Evolutionary conservation across 2,329 filamentous ascomycete species (phyloP).

Genomic region (Fusarium euwallaceae): DNA sequence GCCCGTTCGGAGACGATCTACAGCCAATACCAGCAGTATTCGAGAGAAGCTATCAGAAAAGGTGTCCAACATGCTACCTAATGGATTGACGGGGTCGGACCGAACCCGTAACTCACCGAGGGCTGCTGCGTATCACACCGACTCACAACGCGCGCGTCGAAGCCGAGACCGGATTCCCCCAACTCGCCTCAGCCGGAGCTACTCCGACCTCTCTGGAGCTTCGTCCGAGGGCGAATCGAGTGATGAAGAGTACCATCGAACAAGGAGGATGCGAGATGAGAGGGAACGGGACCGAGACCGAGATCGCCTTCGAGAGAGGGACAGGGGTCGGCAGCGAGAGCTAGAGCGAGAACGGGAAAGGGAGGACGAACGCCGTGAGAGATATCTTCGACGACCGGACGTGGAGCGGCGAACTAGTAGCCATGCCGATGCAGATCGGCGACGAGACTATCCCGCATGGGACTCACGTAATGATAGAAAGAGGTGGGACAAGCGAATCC

Average conservation of each 20-base stretch:
- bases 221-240: slow-evolving; percentile 52
- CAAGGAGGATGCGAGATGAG: slow-evolving; percentile 42
- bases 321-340: slow-evolving; percentile 54
- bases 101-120: slow-evolving; percentile 55
- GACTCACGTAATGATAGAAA: slow-evolving; percentile 53
- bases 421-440: slow-evolving; percentile 62
- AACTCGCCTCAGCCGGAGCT: slow-evolving; percentile 57
- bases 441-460: slow-evolving; percentile 52
- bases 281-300: slow-evolving; percentile 49
- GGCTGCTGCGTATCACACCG: slow-evolving; percentile 48
- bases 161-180: slow-evolving; percentile 57
- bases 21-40: slow-evolving; percentile 55
- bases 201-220: slow-evolving; percentile 57
- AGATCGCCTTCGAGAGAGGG: slow-evolving; percentile 46
- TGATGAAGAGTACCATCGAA: slow-evolving; percentile 49
- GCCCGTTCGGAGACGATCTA: slow-evolving; percentile 49
- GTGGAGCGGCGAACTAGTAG: slow-evolving; percentile 62
- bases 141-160: slow-evolving; percentile 51
- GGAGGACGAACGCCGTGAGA: slow-evolving; percentile 52
- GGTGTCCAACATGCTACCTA: slow-evolving; percentile 59
- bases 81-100: slow-evolving; percentile 49
- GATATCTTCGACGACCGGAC: slow-evolving; percentile 57
- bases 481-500: slow-evolving; percentile 52
- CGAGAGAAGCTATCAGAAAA: slow-evolving; percentile 61
- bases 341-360: slow-evolving; percentile 57